Percentiles rank a stretch among this genome's conserved stretches.
These are phyloP conservation scores for Salvia miltiorrhiza DNA, from an alignment of 257 asterid species.

Conservation along the genomic window DNA sequence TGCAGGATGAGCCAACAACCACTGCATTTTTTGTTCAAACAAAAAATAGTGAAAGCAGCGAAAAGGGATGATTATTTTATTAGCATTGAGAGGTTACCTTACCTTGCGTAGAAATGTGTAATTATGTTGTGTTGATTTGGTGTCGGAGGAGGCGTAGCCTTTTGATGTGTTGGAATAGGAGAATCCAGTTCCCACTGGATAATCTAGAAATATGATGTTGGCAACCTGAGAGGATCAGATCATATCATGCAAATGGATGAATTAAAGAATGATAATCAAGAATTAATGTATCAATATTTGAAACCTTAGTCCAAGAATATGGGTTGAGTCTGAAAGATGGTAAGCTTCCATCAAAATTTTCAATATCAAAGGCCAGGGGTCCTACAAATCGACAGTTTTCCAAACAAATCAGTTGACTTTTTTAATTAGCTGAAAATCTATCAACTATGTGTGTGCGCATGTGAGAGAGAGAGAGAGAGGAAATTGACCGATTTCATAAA, in stretches of 20 bases:
- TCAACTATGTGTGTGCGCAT: neutral
- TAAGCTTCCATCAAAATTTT: constrained; percentile 36
- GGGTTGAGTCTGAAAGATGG: constrained; percentile 42
- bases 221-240: constrained; percentile 18
- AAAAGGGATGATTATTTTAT: too few species aligned
- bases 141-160: constrained; percentile 25
- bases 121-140: constrained; percentile 18
- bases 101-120: constrained; percentile 39
- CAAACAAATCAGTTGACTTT: too few species aligned
- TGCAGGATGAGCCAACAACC: constrained; percentile 44
- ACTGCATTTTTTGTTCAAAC: constrained; percentile 14
- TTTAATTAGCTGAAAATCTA: too few species aligned
- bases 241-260: too few species aligned
- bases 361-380: constrained; percentile 40
- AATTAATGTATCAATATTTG: too few species aligned
- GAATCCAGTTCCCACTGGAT: constrained; percentile 49
- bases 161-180: constrained; percentile 32
- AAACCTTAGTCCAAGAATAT: constrained; percentile 70
- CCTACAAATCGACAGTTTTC: constrained; percentile 24
- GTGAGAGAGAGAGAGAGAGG: neutral
- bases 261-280: too few species aligned
- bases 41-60: too few species aligned
- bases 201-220: constrained; percentile 41
- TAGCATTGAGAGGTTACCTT: too few species aligned
- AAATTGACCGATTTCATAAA: constrained; percentile 17